Base-by-base conservation (phyloP, 108 stramenopile genomes). In the Nannochloropsis oceanica region DNA sequence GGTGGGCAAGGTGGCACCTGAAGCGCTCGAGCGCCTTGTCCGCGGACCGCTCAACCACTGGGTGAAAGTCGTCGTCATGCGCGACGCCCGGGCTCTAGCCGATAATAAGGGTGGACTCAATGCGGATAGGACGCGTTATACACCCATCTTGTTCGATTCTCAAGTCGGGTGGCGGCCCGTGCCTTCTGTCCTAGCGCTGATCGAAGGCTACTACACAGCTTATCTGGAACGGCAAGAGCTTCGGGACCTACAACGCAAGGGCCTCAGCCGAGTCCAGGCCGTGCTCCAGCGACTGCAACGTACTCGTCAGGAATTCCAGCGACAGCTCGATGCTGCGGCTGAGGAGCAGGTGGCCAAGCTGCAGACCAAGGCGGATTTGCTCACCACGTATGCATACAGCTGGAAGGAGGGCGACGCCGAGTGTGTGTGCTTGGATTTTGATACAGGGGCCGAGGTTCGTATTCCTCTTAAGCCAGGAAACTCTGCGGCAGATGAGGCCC, bases 381-480 rank as follows among this genome's bases (percentile, higher is more conserved):
- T 87, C 18, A 81, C 44, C 34, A 84, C 87, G 12, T 84, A 79
- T 44, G 83, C 79, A 12, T 43, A 84, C 43, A 25, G 22, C 46
- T 87, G 87, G 87, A 26, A 44, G 27, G 42, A 84, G 13, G 87
- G 87, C 12, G 79, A 87, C 8, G 44, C 79, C 24, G 20, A 81
- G 44, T 59, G 83, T 26, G 80, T 80, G 13, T 87, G 84, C 26
- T 43, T 46, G 44, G 87, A 83, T 80, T 84, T 87, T 22, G 83
- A 87, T 13, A 87, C 87, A 12, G 87, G 87, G 11, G 87, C 84
- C 10, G 73, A 26, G 20, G 44, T 87, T 0, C 44, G 79, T 25
- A 44, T 87, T 13, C 34, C 79, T 79, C 42, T 84, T 10, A 50
- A 79, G 27, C 86, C 80, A 27, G 79, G 86, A 25, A 87, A 87